Conservation (phyloP, 2,329 filamentous ascomycete species). For the Alternaria atra region DNA sequence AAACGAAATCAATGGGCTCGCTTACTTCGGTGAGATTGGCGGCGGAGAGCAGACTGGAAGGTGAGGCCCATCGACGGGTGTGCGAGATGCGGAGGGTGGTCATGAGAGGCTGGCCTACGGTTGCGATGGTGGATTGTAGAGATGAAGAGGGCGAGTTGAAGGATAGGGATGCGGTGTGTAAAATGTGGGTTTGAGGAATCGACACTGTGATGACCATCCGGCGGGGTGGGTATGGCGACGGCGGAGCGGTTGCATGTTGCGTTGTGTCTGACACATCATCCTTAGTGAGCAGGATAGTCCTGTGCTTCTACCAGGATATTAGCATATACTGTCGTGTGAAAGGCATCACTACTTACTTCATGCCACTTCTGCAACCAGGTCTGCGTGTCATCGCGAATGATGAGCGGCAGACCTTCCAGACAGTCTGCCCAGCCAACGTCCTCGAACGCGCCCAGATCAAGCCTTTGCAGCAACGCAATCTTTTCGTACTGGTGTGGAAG, state of each 20-base stretch:
- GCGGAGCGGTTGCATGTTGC: constrained; percentile 28
- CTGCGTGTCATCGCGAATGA: constrained; percentile 55
- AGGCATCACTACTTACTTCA: constrained; percentile 50
- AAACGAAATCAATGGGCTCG: constrained; percentile 76
- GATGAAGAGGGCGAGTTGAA: constrained; percentile 54
- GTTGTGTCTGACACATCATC: constrained; percentile 5
- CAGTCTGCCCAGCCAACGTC: constrained; percentile 64
- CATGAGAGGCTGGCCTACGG: constrained; percentile 71
- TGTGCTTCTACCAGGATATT: constrained; percentile 36
- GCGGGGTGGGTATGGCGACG: constrained; percentile 56
- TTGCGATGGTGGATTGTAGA: constrained; percentile 53
- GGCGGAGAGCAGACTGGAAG: constrained; percentile 31
- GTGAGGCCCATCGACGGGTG: constrained; percentile 62
- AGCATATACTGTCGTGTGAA: constrained; percentile 10
- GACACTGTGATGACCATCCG: constrained; percentile 90
- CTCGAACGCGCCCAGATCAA: constrained; percentile 62
- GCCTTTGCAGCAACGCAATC: constrained; percentile 62
- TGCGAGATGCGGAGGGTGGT: constrained; percentile 68
- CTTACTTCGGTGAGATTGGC: constrained; percentile 40
- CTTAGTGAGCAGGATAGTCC: constrained; percentile 31
- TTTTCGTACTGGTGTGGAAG: constrained; percentile 62
- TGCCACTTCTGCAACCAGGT: constrained; percentile 67
- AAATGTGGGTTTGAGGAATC: constrained; percentile 80
- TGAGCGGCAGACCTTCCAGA: constrained; percentile 60
- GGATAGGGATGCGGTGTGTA: constrained; percentile 79